Evolutionary conservation across 2,329 filamentous ascomycete species (phyloP), one percentile per base, ranked within the genome.

Genomic region (Hypoxylon sp.): DNA sequence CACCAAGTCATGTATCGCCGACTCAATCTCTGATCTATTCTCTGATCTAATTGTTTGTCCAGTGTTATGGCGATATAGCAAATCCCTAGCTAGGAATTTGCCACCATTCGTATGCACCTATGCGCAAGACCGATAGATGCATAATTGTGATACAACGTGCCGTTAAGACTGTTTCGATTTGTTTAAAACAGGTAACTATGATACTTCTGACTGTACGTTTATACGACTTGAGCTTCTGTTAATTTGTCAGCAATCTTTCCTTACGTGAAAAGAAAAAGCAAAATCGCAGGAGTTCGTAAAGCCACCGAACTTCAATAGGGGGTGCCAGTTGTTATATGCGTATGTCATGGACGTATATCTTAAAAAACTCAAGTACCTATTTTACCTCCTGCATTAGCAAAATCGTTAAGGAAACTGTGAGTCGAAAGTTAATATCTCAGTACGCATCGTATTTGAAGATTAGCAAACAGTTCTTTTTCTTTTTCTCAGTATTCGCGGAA

Each of bases 31-130:
- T n/a, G n/a, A n/a, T n/a, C n/a, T n/a, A n/a, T n/a, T n/a, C n/a
- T n/a, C n/a, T n/a, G n/a, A n/a, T n/a, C n/a, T n/a, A n/a, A n/a
- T n/a, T n/a, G n/a, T n/a, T n/a, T n/a, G n/a, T n/a, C n/a, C n/a
- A n/a, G n/a, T n/a, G n/a, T n/a, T n/a, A 63, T 51, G 43, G 43
- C 43, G 45, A 63, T 21, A 36, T 25, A 30, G 7, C 38, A 36
- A 9, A 30, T 9, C 25, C 43, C 7, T 55, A 32, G 25, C 1
- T n/a, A 10, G 7, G 5, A 7, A 17, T 62, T 58, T 17, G 46
- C 52, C 52, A 52, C 60, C 28, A 34, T 36, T 5, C 51, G 50
- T 45, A 63, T 63, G 34, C 51, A 34, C 51, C 34, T 57, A 63
- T 56, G 21, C 45, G 2, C 5, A 23, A 61, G 9, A 38, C 11